Evolutionary conservation across 495 filamentous ascomycete genomes (phyloP), one percentile per base, ranked within the genome.

Genomic region (Penicillium lagena): DNA sequence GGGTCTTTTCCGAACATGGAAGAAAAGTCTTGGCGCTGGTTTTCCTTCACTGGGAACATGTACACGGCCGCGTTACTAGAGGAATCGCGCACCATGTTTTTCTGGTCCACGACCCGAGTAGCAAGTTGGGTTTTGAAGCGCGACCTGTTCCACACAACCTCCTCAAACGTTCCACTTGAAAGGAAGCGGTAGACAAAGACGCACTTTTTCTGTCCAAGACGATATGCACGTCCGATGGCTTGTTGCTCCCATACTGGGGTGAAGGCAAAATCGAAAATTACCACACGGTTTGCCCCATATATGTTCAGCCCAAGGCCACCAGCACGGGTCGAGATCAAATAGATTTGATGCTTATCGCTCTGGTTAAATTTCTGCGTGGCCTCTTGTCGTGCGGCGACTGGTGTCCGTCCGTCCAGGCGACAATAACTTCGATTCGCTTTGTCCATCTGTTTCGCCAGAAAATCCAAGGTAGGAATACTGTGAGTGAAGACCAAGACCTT

Each of bases 121-220:
- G 89, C 77, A 37, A 96, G 70, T 52, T 94, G 86, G 13, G 70
- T 79, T 56, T 97, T 97, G 73, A 85, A 94, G 12, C 89, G 56
- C 1, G 81, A 72, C 35, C 77, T 78, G 55, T 89, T 87, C 44
- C 85, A 77, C 13, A 90, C 64, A 1, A 70, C 69, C 22, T 83
- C 77, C 56, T 96, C 89, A 55, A 82, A 88, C 0, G 90, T 95
- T 2, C 90, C 90, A 5, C 80, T 87, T 11, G 79, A 68, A 15
- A 85, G 64, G 41, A 97, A 79, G n/a, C 86, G 85, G 58, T 97
- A 97, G 3, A 96, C 88, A 61, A 73, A 95, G 2, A 95, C 90
- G 1, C 75, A 72, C 51, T 95, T 96, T 12, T 60, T 64, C 55
- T 97, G 91, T 0, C 91, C 90, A 14, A 97, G 72, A 2, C 91